These are phyloP conservation scores for Globisporangium nunn DNA, from an alignment of 352 stramenopile genomes.

Conservation along the genomic window DNA sequence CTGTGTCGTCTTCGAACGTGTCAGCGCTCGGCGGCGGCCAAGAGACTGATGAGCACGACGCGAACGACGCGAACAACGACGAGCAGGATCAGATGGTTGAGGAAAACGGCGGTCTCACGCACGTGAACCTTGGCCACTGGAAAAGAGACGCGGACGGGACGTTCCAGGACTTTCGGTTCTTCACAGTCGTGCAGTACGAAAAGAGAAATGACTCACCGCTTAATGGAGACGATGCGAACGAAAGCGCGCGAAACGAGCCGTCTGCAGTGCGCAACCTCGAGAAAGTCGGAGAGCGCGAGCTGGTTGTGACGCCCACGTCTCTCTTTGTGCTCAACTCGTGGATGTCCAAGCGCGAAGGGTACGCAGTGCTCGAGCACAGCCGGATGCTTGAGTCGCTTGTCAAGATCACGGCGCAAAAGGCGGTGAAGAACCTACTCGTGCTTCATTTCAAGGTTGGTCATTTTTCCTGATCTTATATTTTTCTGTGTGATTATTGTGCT, in stretches of 20 bases:
- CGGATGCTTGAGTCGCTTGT: constrained; percentile 41
- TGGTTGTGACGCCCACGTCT: constrained; percentile 53
- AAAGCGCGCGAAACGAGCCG: neutral
- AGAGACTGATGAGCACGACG: constrained; percentile 8
- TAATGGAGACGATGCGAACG: neutral
- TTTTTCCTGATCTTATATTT: too few species aligned
- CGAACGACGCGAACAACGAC: constrained; percentile 12
- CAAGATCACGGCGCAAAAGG: constrained; percentile 50
- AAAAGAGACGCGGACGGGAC: constrained; percentile 25
- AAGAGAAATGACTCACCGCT: neutral
- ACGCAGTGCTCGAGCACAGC: constrained; percentile 54
- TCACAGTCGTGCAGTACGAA: constrained; percentile 28
- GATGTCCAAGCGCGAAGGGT: constrained; percentile 30
- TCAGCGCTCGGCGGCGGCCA: constrained; percentile 4
- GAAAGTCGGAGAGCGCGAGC: constrained; percentile 48
- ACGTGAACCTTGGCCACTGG: constrained; percentile 42
- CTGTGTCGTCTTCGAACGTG: constrained; percentile 4
- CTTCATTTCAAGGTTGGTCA: constrained; percentile 63
- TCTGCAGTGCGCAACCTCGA: constrained; percentile 4
- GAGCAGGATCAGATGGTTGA: constrained; percentile 14
- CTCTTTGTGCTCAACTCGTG: constrained; percentile 43
- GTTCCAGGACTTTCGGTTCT: constrained; percentile 45
- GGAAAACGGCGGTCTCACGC: constrained; percentile 15
- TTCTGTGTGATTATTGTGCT: neutral
- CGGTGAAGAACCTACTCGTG: constrained; percentile 53